Evolutionary conservation across 768 basidiomycete species (phyloP), one percentile per base, ranked within the genome.

Genomic region (Fomitopsis pulvina): DNA sequence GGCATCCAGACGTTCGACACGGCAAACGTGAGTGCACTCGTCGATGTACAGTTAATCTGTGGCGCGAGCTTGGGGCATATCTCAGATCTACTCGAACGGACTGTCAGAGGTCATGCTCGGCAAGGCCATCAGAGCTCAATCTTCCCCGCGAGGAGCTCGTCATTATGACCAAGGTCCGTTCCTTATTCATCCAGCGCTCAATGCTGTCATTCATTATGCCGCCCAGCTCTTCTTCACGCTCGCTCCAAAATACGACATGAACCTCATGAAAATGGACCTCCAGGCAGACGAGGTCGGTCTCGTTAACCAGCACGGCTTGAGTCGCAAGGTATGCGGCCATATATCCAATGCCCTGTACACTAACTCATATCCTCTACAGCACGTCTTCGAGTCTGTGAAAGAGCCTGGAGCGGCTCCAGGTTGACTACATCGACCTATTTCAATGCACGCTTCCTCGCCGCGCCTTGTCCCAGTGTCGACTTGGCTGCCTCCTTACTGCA

Each of bases 361-460:
- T 20, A 22, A 46, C 29, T 34, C 30, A 3, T 40, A 18, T 8
- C 1, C 39, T n/a, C n/a, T n/a, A 2, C 43, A 86, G 79, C 78
- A 82, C 57, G 85, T 88, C 32, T 87, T 88, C 55, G 82, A 81
- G 21, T 68, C 78, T 0, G 75, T 82, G 38, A 58, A 63, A 66
- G 41, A 71, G 69, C 42, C 54, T 75, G 21, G 62, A 66, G 32
- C 67, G 74, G 27, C 67, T 75, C 39, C 68, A 71, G 47, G 60
- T 64, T 41, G 79, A 81, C 47, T 78, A 82, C 48, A 72, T 84
- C 47, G 82, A 84, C 55, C 53, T 83, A 4, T 66, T 81, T 21
- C 80, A 76, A 58, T 74, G 75, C 70, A 52, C 41, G 67, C 47
- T 16, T 11, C 22, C 12, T 9, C 20, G 4, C 37, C 10, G 20